Evolutionary conservation across 352 stramenopile species (phyloP).

Genomic region (Phytophthora pisi): DNA sequence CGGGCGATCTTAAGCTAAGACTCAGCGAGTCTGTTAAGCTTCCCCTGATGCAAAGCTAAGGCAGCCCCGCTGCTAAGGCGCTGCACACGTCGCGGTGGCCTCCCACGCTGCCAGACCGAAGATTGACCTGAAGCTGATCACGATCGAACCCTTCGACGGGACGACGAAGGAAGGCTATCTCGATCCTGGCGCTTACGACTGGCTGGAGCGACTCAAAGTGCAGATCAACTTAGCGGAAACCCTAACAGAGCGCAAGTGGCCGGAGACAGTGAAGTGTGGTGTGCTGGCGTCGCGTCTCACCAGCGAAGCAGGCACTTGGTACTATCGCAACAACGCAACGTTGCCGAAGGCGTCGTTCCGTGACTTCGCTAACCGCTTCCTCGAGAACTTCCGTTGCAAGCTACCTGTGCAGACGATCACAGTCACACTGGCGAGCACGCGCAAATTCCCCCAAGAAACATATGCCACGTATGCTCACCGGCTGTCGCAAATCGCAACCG

Average conservation of each 20-base stretch:
- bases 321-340: no score
- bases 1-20: no score
- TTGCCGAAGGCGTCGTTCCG: not conserved
- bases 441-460: not conserved
- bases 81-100: no score
- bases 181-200: not conserved
- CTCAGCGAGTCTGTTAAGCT: no score
- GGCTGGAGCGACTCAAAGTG: not conserved
- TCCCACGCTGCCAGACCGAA: not conserved
- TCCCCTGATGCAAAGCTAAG: no score
- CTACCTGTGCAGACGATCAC: not conserved
- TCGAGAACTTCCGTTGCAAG: not conserved
- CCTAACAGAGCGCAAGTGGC: not conserved
- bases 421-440: not conserved
- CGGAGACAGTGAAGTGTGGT: not conserved
- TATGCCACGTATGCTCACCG: not conserved
- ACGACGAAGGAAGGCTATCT: not conserved
- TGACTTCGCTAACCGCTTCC: not conserved
- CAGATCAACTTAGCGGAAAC: not conserved
- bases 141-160: not conserved
- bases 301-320: no score
- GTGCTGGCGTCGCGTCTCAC: not conserved
- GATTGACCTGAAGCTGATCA: not conserved
- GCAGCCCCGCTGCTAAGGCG: no score
- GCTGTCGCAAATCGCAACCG: not conserved